phyloP scores from a whole-genome alignment of 2,329 filamentous ascomycete species.

The Falciphora oryzae region DNA sequence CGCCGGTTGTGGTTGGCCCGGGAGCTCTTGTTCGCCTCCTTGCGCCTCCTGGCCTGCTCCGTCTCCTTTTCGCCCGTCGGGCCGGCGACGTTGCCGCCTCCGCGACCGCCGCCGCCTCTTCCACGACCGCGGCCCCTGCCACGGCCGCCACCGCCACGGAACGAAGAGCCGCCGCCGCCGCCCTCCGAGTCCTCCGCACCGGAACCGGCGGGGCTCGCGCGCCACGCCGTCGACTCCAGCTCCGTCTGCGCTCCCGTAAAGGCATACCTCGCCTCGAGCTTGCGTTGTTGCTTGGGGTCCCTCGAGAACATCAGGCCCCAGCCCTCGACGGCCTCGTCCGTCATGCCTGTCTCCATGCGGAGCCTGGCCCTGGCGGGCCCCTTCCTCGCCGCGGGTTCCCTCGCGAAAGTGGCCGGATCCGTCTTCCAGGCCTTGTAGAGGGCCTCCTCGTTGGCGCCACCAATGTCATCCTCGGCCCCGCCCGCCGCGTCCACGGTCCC shows the following conservation, averaged over 20 bases:
- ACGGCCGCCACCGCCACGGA: slow-evolving; percentile 30
- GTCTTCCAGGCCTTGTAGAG: slow-evolving; percentile 69
- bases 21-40: slow-evolving; percentile 77
- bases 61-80: slow-evolving; percentile 65
- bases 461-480: slow-evolving; percentile 43
- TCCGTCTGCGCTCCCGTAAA: slow-evolving; percentile 62
- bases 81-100: slow-evolving; percentile 56
- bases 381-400: slow-evolving; percentile 65
- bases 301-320: slow-evolving; percentile 84
- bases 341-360: slow-evolving; percentile 76
- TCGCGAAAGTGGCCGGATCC: slow-evolving; percentile 59
- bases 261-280: slow-evolving; percentile 65
- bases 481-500: slow-evolving; percentile 71
- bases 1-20: slow-evolving; percentile 82
- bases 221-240: slow-evolving; percentile 62
- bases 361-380: slow-evolving; percentile 57
- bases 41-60: slow-evolving; percentile 63
- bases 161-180: slow-evolving; percentile 31
- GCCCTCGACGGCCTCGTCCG: slow-evolving; percentile 88
- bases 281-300: slow-evolving; percentile 61
- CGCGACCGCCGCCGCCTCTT: slow-evolving; percentile 40
- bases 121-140: slow-evolving; percentile 42
- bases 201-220: slow-evolving; percentile 44
- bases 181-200: slow-evolving; percentile 52
- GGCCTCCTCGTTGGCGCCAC: slow-evolving; percentile 54